Percentiles rank a stretch among this genome's conserved stretches.
Conservation (phyloP, 306 rosid genomes). For the Lupinus albus region DNA sequence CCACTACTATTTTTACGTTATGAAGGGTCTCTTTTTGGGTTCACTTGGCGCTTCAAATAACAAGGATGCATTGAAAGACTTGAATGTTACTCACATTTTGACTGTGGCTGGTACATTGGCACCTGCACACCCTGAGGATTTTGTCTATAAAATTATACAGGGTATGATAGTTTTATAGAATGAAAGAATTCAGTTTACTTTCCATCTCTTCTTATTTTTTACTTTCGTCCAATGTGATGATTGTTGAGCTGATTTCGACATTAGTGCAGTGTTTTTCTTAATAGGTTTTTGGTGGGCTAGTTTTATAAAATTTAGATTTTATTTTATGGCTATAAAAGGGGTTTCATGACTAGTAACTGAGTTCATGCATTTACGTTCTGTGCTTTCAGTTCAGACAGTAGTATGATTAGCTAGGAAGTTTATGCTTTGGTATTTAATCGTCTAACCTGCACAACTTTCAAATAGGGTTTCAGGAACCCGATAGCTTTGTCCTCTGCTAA, state of each 20-base stretch:
- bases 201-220: constrained; percentile 7
- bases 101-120: constrained; percentile 58
- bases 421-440: too few species aligned
- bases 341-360: too few species aligned
- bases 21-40: constrained; percentile 82
- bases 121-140: constrained; percentile 63
- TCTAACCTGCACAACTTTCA: too few species aligned
- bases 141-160: constrained; percentile 56
- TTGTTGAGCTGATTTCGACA: not conserved
- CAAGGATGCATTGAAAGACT: constrained; percentile 55
- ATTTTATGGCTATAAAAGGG: too few species aligned
- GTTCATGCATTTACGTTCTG: too few species aligned
- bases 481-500: constrained; percentile 6
- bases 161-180: constrained; percentile 50
- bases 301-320: too few species aligned
- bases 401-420: too few species aligned
- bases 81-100: constrained; percentile 73
- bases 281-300: not conserved
- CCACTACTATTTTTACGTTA: not conserved
- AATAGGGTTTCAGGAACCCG: too few species aligned
- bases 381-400: too few species aligned
- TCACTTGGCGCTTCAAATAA: constrained; percentile 69
- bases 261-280: constrained; percentile 13
- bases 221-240: not conserved
- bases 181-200: not conserved